Conservation (phyloP, 2,329 filamentous ascomycete genomes). For the Sporothrix inflata region DNA sequence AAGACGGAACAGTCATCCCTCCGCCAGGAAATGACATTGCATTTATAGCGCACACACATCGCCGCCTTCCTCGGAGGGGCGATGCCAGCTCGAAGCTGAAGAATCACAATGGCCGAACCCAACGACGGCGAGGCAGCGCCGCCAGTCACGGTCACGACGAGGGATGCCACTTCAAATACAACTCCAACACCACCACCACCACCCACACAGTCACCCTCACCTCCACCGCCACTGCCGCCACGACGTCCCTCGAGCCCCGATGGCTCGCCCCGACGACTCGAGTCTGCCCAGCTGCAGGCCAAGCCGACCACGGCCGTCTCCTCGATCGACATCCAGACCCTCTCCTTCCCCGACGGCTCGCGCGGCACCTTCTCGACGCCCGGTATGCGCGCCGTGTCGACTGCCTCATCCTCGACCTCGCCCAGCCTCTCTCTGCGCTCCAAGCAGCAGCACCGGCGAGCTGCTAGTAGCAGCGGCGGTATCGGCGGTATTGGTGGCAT, state of each 20-base stretch:
- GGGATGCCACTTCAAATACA: too few relatives aligned
- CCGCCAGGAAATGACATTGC: not conserved
- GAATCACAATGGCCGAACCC: constrained; percentile 34
- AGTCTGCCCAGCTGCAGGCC: constrained; percentile 51
- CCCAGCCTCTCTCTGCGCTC: constrained; percentile 17
- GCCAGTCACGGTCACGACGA: constrained; percentile 8
- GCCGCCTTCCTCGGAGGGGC: not conserved
- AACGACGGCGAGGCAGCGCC: constrained; percentile 34
- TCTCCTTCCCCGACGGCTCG: constrained; percentile 71
- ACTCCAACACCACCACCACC: constrained; percentile 41
- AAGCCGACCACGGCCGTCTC: constrained; percentile 85
- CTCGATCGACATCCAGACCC: constrained; percentile 76
- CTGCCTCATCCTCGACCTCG: constrained; percentile 34
- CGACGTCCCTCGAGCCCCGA: constrained; percentile 34
- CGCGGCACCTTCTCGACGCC: constrained; percentile 63
- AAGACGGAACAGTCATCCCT: too few relatives aligned
- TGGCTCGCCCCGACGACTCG: constrained; percentile 37
- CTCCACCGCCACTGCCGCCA: constrained; percentile 56
- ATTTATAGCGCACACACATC: constrained; percentile 9
- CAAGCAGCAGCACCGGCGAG: constrained; percentile 20
- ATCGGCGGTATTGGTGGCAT: not conserved
- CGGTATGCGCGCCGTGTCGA: constrained; percentile 43
- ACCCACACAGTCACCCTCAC: constrained; percentile 45
- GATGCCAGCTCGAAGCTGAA: not conserved
- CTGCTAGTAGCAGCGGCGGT: constrained; percentile 31